Evolutionary conservation across 805 yeast species (phyloP).

Genomic region (Debaryomyces tyrocola): DNA sequence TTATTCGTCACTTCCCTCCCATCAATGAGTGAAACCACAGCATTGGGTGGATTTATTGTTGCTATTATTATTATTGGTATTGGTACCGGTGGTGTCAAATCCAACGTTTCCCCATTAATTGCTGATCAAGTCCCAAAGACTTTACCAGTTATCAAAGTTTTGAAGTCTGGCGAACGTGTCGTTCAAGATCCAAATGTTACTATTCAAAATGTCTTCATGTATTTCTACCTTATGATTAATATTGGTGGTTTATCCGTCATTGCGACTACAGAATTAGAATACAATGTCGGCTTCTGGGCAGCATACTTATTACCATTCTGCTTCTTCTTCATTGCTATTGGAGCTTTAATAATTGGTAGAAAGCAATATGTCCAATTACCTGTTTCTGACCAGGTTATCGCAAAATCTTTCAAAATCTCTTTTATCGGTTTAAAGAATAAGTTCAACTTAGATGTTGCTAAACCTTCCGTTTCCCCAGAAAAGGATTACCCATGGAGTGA

Average conservation of each 20-base stretch:
- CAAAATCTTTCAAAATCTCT: slow-evolving; percentile 47
- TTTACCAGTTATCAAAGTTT: slow-evolving; percentile 36
- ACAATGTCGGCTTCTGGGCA: slow-evolving; percentile 66
- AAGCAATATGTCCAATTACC: slow-evolving; percentile 58
- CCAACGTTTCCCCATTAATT: slow-evolving; percentile 72
- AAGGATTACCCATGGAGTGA: slow-evolving; percentile 59
- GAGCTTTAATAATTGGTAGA: slow-evolving; percentile 53
- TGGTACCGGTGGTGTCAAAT: slow-evolving; percentile 81
- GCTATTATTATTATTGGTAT: slow-evolving; percentile 64
- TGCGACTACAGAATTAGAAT: slow-evolving; percentile 74
- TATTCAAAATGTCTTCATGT: slow-evolving; percentile 71
- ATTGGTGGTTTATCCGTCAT: slow-evolving; percentile 73
- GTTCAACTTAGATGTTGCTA: slow-evolving; percentile 53
- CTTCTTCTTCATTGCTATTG: slow-evolving; percentile 52
- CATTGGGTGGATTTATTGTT: slow-evolving; percentile 62
- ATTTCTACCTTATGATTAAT: slow-evolving; percentile 75
- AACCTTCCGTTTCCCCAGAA: slow-evolving; percentile 54
- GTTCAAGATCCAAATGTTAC: slow-evolving; percentile 65
- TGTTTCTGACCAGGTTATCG: slow-evolving; percentile 60
- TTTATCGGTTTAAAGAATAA: slow-evolving; percentile 47
- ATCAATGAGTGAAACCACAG: slow-evolving; percentile 46
- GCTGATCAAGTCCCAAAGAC: slow-evolving; percentile 58
- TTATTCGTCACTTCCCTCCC: slow-evolving; percentile 73
- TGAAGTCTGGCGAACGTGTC: slow-evolving; percentile 41
- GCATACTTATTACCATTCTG: slow-evolving; percentile 72